Conservation (phyloP, 1,284 basidiomycete genomes). For the Apiotrichum siamense region DNA sequence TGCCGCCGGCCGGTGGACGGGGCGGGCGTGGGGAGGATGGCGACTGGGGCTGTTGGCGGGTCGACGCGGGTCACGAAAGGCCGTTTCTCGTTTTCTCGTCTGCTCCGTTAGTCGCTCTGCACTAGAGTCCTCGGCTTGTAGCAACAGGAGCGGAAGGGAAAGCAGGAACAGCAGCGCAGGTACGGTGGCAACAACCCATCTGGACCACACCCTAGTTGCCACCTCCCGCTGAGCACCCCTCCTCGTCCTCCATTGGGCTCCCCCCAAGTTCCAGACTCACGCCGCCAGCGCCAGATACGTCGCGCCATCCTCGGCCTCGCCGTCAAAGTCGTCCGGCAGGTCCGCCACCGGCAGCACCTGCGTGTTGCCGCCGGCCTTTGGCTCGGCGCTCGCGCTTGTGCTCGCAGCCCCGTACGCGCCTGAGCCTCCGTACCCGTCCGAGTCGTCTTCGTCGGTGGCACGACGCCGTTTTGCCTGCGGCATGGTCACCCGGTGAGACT, state of each 20-base stretch:
- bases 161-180: background rate
- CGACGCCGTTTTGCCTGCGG: background rate
- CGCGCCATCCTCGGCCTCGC: constrained; percentile 30
- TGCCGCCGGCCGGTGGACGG: constrained; percentile 2
- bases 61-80: constrained; percentile 29
- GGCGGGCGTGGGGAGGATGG: background rate
- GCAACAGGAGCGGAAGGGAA: background rate
- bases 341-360: constrained; percentile 33
- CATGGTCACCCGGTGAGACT: background rate
- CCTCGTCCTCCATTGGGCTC: too few species aligned
- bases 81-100: constrained; percentile 20
- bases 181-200: too few species aligned
- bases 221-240: too few species aligned
- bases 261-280: constrained; percentile 24
- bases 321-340: constrained; percentile 31
- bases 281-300: constrained; percentile 35
- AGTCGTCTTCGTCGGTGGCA: constrained; percentile 6
- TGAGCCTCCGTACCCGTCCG: too few species aligned
- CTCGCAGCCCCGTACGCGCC: too few species aligned
- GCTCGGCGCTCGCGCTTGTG: too few species aligned
- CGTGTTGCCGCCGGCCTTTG: too few species aligned
- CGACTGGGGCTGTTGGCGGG: background rate
- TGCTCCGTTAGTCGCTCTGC: too few species aligned
- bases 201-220: too few species aligned
- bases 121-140: too few species aligned